phyloP scores from a whole-genome alignment of 1,139 yeast genomes.

The Sugiyamaella xylanicola region DNA sequence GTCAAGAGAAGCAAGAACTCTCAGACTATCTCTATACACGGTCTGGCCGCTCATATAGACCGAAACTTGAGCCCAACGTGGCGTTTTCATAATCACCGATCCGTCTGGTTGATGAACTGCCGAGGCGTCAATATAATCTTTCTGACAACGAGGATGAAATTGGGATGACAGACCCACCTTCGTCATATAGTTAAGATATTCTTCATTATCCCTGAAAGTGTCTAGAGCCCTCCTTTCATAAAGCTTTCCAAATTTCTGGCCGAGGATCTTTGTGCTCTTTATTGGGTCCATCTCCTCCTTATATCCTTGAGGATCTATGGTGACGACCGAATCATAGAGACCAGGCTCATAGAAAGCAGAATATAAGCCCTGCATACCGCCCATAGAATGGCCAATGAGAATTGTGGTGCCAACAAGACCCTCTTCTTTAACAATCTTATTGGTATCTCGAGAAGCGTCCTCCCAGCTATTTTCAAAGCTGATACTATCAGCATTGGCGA shows the following conservation, averaged over 20 bases:
- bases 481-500: conserved; percentile 53
- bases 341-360: conserved; percentile 56
- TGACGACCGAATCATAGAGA: conserved; percentile 56
- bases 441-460: conserved; percentile 64
- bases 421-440: conserved; percentile 53
- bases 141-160: conserved; percentile 50
- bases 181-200: conserved; percentile 49
- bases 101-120: conserved; percentile 38
- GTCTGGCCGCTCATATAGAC: conserved; percentile 51
- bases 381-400: conserved; percentile 71
- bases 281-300: conserved; percentile 5
- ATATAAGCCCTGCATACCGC: conserved; percentile 58
- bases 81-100: conserved; percentile 47
- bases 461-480: conserved; percentile 63
- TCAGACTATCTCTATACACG: conserved; percentile 40
- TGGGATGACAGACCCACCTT: conserved; percentile 50
- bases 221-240: conserved; percentile 22
- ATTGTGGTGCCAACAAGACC: conserved; percentile 48
- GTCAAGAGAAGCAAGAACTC: conserved; percentile 40
- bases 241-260: conserved; percentile 5
- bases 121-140: conserved; percentile 49
- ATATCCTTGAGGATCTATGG: conserved; percentile 64
- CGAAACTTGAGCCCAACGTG: conserved; percentile 51
- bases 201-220: conserved; percentile 43
- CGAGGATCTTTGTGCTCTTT: conserved; percentile 9